Conservation (phyloP, 768 basidiomycete species). For the Krasilnikovozyma curviuscula region DNA sequence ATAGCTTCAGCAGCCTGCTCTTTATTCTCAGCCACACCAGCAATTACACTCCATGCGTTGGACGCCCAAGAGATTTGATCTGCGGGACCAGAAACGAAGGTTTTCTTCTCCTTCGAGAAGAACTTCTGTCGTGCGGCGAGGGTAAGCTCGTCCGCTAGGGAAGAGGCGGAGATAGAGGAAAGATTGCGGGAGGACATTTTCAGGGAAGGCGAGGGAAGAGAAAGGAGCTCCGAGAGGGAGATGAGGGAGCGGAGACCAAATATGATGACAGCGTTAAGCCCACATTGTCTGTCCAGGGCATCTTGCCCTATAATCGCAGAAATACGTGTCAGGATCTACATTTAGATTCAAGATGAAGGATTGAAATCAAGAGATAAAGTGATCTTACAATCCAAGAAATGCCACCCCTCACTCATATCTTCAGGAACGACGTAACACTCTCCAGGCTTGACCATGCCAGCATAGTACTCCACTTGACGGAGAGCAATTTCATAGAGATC, state of each 20-base stretch:
- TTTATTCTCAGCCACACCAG: slow-evolving; percentile 7
- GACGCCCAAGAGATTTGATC: slow-evolving; percentile 17
- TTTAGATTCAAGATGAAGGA: not conserved
- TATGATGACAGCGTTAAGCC: slow-evolving; percentile 16
- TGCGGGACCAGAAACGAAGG: slow-evolving; percentile 13
- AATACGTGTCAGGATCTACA: not conserved
- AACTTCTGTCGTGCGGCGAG: slow-evolving; percentile 6
- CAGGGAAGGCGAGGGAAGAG: slow-evolving; percentile 5
- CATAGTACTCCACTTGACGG: slow-evolving; percentile 12
- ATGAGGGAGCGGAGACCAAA: slow-evolving; percentile 11
- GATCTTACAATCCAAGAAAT: slow-evolving; percentile 18
- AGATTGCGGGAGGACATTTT: not conserved
- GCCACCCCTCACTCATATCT: slow-evolving; percentile 11
- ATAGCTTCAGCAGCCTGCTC: slow-evolving; percentile 14
- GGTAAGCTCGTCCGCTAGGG: slow-evolving; percentile 7
- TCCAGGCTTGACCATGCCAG: not conserved
- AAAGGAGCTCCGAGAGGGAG: slow-evolving; percentile 10
- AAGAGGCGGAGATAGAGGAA: not conserved
- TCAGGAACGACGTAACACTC: slow-evolving; percentile 4
- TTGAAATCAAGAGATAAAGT: not conserved
- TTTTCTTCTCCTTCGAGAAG: slow-evolving; percentile 7
- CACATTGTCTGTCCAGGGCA: slow-evolving; percentile 11
- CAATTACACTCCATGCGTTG: slow-evolving; percentile 18
- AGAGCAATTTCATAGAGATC: slow-evolving; percentile 12
- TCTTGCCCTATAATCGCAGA: slow-evolving; percentile 12